Conservation (phyloP, 345 rosid genomes). For the Noccaea caerulescens region DNA sequence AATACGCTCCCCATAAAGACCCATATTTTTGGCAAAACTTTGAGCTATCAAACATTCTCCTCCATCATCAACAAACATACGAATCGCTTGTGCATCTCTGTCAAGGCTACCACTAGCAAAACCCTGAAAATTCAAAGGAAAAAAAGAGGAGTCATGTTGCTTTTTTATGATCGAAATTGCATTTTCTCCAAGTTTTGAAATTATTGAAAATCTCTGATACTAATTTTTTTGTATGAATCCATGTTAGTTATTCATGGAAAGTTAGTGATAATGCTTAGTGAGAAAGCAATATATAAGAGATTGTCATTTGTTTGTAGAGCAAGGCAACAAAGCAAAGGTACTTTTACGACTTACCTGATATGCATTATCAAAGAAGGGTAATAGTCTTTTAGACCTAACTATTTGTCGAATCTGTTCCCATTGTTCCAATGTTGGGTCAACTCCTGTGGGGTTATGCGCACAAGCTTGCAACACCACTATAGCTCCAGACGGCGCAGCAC, state of each 20-base stretch:
- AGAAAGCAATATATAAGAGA: not conserved
- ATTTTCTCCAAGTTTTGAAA: no score
- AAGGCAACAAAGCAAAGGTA: slow-evolving; percentile 9
- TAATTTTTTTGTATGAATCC: not conserved
- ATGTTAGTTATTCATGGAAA: not conserved
- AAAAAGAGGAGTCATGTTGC: not conserved
- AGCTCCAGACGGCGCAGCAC: slow-evolving; percentile 86
- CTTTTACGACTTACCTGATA: slow-evolving; percentile 65
- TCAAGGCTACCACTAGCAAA: slow-evolving; percentile 76
- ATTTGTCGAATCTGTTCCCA: slow-evolving; percentile 89
- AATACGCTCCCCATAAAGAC: slow-evolving; percentile 79
- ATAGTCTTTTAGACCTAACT: slow-evolving; percentile 66
- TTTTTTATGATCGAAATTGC: no score
- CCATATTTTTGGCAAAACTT: slow-evolving; percentile 78
- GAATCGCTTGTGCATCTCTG: slow-evolving; percentile 61
- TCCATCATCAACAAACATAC: slow-evolving; percentile 71
- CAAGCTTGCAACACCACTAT: slow-evolving; percentile 94
- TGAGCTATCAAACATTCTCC: slow-evolving; percentile 74
- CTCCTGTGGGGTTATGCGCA: slow-evolving; percentile 98
- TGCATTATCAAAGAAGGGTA: slow-evolving; percentile 96
- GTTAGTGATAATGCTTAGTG: not conserved
- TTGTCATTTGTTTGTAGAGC: not conserved
- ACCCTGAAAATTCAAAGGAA: slow-evolving; percentile 49
- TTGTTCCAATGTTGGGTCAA: slow-evolving; percentile 85
- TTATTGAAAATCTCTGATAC: no score